Base-by-base conservation (phyloP, 2,329 filamentous ascomycete genomes). In the Periconia sp. region DNA sequence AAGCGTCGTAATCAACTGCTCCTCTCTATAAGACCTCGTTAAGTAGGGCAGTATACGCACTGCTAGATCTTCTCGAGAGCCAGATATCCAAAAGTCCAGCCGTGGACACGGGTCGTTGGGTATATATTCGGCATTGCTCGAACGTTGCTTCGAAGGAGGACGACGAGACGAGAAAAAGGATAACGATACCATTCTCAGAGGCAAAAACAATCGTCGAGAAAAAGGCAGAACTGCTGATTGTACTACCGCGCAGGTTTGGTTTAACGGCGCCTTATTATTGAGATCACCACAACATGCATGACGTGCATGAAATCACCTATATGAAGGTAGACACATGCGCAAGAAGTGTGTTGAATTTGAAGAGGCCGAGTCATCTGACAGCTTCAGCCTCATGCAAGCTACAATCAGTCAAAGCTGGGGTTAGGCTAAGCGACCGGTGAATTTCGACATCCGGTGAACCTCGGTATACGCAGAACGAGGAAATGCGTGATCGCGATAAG, bases 81-180 rank as follows among this genome's bases (percentile, higher is more conserved):
- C 45, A 33, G 45, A 37, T 3, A 52, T 42, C 49, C 49, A 52
- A 20, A 52, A 52, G 20, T 52, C 49, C 1, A 52, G 31, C 30
- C 49, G 45, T n/a, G 41, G 49, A 14, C 23, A 52, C 11, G 31
- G 37, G 19, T 45, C 23, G 23, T 43, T 43, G 7, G 20, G 35
- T 10, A 37, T 23, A 19, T 7, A 9, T 31, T 51, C 33, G 17
- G 31, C 19, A 41, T n/a, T 40, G 46, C 31, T 41, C 33, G 33
- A 3, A 13, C 33, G 33, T 11, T 37, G 33, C 15, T 37, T 37
- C 33, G 33, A 37, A 6, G 33, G 11, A 11, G 33, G 15, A 13
- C 33, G 33, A 37, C 33, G 33, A 37, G 33, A 11, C 15, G 33
- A 37, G 33, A 37, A 37, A 37, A 37, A n/a, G 13, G 33, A 37